Percentiles rank a stretch among this genome's conserved stretches.
These are phyloP conservation scores for Entomortierella lignicola DNA, from an alignment of 192 early-diverging fungal species.

Conservation along the genomic window DNA sequence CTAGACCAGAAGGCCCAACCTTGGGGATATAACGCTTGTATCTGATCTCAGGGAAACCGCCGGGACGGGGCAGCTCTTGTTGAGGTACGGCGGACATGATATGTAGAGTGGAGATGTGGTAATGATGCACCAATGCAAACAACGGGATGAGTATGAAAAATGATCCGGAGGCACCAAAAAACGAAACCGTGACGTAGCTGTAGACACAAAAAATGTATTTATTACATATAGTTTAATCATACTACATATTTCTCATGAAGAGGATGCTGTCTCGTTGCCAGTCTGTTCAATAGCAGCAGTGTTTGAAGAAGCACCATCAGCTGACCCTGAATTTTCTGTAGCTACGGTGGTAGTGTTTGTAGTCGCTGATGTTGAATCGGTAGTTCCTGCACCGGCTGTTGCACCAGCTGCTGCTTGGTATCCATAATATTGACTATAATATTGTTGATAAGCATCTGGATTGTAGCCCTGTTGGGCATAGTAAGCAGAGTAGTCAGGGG, in stretches of 20 bases:
- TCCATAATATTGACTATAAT: constrained; percentile 60
- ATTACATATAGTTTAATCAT: not conserved
- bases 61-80: constrained; percentile 81
- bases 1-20: constrained; percentile 90
- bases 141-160: not conserved
- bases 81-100: constrained; percentile 40
- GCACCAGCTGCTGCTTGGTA: constrained; percentile 21
- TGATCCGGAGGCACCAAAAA: not conserved
- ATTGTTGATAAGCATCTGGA: constrained; percentile 57
- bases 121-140: not conserved
- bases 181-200: not conserved
- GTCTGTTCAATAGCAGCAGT: constrained; percentile 2
- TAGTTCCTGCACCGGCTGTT: constrained; percentile 2
- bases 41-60: constrained; percentile 86
- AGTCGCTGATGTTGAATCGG: not conserved
- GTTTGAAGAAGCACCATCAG: not conserved
- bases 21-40: constrained; percentile 92
- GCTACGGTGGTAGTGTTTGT: constrained; percentile 4
- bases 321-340: constrained; percentile 3
- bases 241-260: too few relatives aligned
- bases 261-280: not conserved
- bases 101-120: constrained; percentile 6
- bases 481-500: constrained; percentile 57
- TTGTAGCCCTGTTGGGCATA: constrained; percentile 55
- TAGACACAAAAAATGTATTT: not conserved